Evolutionary conservation across 257 asterid genomes (phyloP).

Genomic region (Solanum pimpinellifolium): DNA sequence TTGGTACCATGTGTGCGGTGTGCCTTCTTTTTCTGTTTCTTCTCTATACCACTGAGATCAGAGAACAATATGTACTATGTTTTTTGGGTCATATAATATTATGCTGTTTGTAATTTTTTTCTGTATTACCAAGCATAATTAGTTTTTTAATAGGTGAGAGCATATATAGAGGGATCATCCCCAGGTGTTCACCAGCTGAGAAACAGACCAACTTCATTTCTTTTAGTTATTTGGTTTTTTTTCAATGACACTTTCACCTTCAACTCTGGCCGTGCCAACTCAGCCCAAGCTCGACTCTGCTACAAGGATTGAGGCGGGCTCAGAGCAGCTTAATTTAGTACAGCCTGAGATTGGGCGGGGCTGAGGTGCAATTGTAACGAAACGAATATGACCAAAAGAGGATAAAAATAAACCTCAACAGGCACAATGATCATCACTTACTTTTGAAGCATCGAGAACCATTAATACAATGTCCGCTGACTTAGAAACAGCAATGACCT

Average conservation of each 20-base stretch:
- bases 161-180: not conserved
- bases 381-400: not conserved
- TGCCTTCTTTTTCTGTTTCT: not conserved
- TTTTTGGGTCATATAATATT: not conserved
- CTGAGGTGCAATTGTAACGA: not conserved
- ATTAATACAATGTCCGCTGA: constrained; percentile 93
- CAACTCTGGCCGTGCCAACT: not conserved
- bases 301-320: not conserved
- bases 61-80: not conserved
- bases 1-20: not conserved
- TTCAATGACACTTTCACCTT: not conserved
- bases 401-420: not conserved
- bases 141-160: not conserved
- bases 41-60: not conserved
- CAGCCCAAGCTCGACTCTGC: not conserved
- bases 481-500: constrained; percentile 97
- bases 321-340: not conserved
- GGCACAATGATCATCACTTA: constrained; percentile 10
- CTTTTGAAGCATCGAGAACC: constrained; percentile 69
- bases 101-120: not conserved
- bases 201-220: not conserved
- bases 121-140: not conserved
- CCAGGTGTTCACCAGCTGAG: not conserved
- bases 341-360: not conserved
- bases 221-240: not conserved